Base-by-base conservation (phyloP, 768 basidiomycete species). In the Clavaria fumosa region DNA sequence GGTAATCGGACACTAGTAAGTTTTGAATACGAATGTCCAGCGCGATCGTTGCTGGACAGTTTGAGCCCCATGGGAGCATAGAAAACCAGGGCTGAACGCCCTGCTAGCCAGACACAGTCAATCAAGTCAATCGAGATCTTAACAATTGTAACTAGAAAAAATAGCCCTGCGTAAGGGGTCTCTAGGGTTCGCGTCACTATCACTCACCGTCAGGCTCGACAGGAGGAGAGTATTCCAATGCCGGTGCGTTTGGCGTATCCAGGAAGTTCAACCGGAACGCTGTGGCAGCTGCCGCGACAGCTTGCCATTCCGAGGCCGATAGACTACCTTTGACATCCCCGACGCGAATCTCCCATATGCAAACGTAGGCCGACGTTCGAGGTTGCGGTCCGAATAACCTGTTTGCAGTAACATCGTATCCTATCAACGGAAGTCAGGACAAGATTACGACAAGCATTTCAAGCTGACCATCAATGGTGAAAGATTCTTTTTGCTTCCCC, bases 371-470 rank as follows among this genome's bases (percentile, higher is more conserved):
- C 2, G 81, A 58, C 0, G 82, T 83, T 3, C 72, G 69, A 5
- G 93, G 93, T 41, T 76, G 73, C 9, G 85, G 84, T 5, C 93
- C 93, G 50, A 95, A 93, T 7, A 97, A 60, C 18, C 91, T 74
- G 51, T 95, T 72, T 1, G 84, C 78, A 10, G 74, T 72, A 34
- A 97, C 71, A 43, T 84, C 71, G 45, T 91, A 54, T 7, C 81
- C 85, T 82, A 44, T n/a, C n/a, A 31, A 14, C 19, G n/a, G 20
- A 26, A 22, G 34, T 33, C 22, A 31, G 31, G 21, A 28, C 30
- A 18, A 15, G 23, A 15, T 23, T 15, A 30, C 22, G 7, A 30
- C 4, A 20, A 28, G 12, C 42, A 12, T 24, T 7, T 21, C 30
- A 23, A 27, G 23, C 53, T 34, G 34, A 66, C 68, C 62, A 49